A percentile compares a stretch with the other conserved stretches of the same genome.
Conservation (phyloP, 2,329 filamentous ascomycete genomes). For the Fusarium buxicola region DNA sequence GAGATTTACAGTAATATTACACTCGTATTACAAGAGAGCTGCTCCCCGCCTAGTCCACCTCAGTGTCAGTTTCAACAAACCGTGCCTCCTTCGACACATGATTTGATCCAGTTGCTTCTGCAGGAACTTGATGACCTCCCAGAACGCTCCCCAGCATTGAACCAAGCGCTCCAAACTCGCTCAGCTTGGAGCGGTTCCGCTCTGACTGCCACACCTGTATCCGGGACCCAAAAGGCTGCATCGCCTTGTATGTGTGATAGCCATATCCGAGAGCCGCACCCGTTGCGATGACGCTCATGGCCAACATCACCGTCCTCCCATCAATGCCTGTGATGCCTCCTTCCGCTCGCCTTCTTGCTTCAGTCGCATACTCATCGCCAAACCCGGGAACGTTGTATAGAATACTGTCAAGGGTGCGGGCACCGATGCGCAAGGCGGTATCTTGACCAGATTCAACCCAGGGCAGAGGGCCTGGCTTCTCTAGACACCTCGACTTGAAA, state of each 20-base stretch:
- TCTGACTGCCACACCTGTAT: constrained; percentile 57
- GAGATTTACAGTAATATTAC: constrained; percentile 37
- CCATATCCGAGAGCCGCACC: constrained; percentile 56
- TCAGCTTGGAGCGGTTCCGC: constrained; percentile 49
- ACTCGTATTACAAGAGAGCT: constrained; percentile 17
- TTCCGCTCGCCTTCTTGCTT: constrained; percentile 54
- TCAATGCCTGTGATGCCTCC: constrained; percentile 49
- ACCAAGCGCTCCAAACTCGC: constrained; percentile 61
- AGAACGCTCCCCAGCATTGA: constrained; percentile 56
- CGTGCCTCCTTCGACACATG: constrained; percentile 38
- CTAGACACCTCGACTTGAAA: constrained; percentile 43
- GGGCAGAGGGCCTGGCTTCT: constrained; percentile 41
- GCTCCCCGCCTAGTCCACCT: constrained; percentile 47
- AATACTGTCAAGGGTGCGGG: constrained; percentile 51
- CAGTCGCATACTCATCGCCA: constrained; percentile 51
- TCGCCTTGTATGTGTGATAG: constrained; percentile 53
- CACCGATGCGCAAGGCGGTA: constrained; percentile 42
- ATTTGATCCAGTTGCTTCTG: constrained; percentile 22
- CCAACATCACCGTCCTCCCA: constrained; percentile 48
- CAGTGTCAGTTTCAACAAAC: constrained; percentile 52
- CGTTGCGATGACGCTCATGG: constrained; percentile 50
- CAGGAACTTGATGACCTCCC: constrained; percentile 41
- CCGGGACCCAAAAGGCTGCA: constrained; percentile 60
- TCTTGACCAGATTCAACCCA: constrained; percentile 41
- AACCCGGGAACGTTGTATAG: constrained; percentile 52